Base-by-base conservation (phyloP, 345 rosid genomes). In the Pugionium cornutum region DNA sequence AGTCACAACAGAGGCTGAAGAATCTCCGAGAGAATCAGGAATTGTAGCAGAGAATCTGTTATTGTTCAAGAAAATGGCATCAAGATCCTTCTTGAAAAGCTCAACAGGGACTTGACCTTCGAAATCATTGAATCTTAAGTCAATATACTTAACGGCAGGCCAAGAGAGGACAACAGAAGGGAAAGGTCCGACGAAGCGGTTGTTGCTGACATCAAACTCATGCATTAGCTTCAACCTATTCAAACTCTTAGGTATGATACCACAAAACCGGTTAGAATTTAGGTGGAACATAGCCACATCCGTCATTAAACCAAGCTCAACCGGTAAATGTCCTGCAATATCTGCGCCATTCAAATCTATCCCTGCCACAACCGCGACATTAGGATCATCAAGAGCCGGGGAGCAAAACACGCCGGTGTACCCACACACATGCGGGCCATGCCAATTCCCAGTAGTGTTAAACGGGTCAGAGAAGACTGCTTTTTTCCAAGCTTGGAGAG, bases 241-340 rank as follows among this genome's bases (percentile, higher is more conserved):
- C 3, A 88, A 8, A 75, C 78, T 79, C 51, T 56, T 64, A 2
- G 96, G 96, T 28, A 88, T 44, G 66, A 86, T 73, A 8, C 96
- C 96, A 30, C 96, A 88, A 58, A 88, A 84, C 54, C 91, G 74
- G 72, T 88, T 88, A 0, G 88, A 67, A 69, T 86, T 88, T 6
- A 88, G 39, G 44, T 88, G 96, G 64, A 88, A 71, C 46, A 88
- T 53, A 0, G 86, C 88, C 2, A 75, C 6, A 43, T 88, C 96
- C 0, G 83, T 74, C 79, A 86, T n/a, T 25, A 80, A 58, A 46
- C 88, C 91, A 55, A 87, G n/a, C 72, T 87, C 91, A 0, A 53
- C 69, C 0, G 96, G 92, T 30, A 88, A 72, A 70, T 81, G 79
- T 4, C 86, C 96, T 0, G 92, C 96, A 27, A 88, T 83, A 74